Percentiles rank a stretch among this genome's conserved stretches.
phyloP scores from a whole-genome alignment of 2,329 filamentous ascomycete genomes.

The Rutstroemia sp. region DNA sequence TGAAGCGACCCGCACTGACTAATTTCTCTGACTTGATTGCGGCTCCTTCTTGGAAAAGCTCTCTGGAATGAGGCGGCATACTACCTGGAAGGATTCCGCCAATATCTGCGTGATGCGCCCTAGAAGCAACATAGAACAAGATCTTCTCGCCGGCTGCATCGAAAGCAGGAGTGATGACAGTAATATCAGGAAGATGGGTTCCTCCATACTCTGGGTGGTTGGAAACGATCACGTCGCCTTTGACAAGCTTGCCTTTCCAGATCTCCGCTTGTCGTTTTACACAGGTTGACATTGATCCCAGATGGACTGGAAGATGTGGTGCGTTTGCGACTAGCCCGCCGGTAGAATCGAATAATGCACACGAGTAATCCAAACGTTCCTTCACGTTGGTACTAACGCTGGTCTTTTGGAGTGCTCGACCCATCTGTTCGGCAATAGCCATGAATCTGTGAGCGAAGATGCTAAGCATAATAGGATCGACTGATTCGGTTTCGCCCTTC shows the following conservation, averaged over 20 bases:
- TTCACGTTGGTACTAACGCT: constrained; percentile 76
- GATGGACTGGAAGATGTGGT: constrained; percentile 72
- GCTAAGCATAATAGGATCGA: constrained; percentile 69
- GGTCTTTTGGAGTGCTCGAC: constrained; percentile 69
- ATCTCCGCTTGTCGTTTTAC: constrained; percentile 72
- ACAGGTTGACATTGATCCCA: constrained; percentile 81
- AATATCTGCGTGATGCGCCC: constrained; percentile 75
- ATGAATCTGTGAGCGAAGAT: constrained; percentile 80
- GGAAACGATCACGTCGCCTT: constrained; percentile 73
- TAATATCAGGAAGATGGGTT: constrained; percentile 78
- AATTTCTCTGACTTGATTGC: constrained; percentile 61
- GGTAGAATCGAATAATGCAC: constrained; percentile 69
- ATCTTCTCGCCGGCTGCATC: constrained; percentile 46
- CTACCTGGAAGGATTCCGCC: constrained; percentile 75
- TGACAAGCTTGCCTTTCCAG: constrained; percentile 70
- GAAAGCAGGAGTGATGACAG: constrained; percentile 73
- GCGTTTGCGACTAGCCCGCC: constrained; percentile 74
- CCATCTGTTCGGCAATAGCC: constrained; percentile 83
- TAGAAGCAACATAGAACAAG: constrained; percentile 24
- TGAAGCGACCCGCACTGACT: constrained; percentile 68
- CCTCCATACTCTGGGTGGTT: constrained; percentile 82
- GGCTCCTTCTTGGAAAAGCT: constrained; percentile 58
- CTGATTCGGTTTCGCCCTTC: constrained; percentile 37
- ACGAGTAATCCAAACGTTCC: constrained; percentile 76
- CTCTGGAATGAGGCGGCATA: constrained; percentile 70